Conservation (phyloP, 2,329 filamentous ascomycete species). For the Plectosphaerella plurivora region DNA sequence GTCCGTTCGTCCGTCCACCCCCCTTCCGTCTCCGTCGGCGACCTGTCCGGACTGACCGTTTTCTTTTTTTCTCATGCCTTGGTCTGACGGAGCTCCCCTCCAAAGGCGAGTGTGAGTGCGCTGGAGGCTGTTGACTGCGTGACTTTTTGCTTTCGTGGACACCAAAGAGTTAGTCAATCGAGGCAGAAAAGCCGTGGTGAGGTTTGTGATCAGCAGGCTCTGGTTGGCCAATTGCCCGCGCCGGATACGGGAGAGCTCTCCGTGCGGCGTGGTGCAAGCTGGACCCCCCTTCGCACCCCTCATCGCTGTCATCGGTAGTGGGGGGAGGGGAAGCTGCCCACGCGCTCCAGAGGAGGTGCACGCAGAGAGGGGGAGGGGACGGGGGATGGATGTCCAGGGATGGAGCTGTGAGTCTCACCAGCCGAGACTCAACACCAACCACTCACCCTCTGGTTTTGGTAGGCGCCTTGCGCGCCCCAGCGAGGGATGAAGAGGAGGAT, state of each 20-base stretch:
- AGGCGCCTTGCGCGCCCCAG: too few species aligned
- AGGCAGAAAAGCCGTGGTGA: constrained; percentile 4
- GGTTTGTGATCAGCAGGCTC: constrained; percentile 18
- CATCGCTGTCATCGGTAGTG: background rate
- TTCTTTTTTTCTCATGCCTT: background rate
- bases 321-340: background rate
- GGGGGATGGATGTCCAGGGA: background rate
- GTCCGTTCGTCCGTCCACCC: background rate
- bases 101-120: too few species aligned
- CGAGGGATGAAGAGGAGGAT: too few species aligned
- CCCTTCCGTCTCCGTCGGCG: background rate
- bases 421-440: too few species aligned
- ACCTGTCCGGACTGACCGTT: background rate
- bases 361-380: background rate
- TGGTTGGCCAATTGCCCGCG: constrained; percentile 27
- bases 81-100: background rate
- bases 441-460: too few species aligned
- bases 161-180: constrained; percentile 7
- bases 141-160: constrained; percentile 1
- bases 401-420: background rate
- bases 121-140: background rate
- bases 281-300: background rate
- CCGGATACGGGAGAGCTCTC: background rate
- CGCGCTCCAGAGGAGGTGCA: too few species aligned
- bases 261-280: background rate